Evolutionary conservation across 2,329 filamentous ascomycete species (phyloP), one percentile per base, ranked within the genome.

Genomic region (Dendrostoma leiphaemia): DNA sequence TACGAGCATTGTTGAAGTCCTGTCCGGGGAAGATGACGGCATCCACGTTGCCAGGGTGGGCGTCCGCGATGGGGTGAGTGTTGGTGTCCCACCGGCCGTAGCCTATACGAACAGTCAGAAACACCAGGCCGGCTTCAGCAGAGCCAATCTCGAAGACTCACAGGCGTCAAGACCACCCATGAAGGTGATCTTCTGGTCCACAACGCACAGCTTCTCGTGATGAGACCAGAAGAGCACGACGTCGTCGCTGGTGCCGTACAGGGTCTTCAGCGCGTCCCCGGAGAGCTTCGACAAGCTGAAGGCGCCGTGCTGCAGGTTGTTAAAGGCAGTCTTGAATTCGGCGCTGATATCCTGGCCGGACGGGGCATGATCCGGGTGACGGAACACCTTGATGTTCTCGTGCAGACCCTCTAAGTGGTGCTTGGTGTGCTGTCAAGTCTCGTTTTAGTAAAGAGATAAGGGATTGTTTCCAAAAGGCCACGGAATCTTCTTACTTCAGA

Each of bases 91-190:
- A 96, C 65, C 91, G 81, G 32, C 91, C 91, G 64, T 91, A 96
- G 67, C 85, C 78, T 80, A 7, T 21, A 23, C 37, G 15, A 23
- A 3, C 13, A 28, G 12, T 24, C 17, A 24, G 12, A n/a, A 7
- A 32, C 21, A 24, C 9, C 6, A 13, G 12, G 10, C 10, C 21
- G 13, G 28, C 15, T 8, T 24, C 15, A 28, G 10, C n/a, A n/a
- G 9, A 13, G 37, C 41, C 24, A 15, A 9, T 59, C 75, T 57
- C 71, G 80, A 82, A 96, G 64, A 60, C 75, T 56, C 72, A 81
- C 82, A 96, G 64, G 96, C 77, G 70, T 96, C 91, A 1, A 96
- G 75, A 19, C 91, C 92, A 46, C 91, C 91, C 91, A 96, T 96
- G 67, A 97, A 96, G 2, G 87, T 91, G 53, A 86, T 76, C 9